Conservation (phyloP, 2,329 filamentous ascomycete species). For the Stachybotrys chartarum region DNA sequence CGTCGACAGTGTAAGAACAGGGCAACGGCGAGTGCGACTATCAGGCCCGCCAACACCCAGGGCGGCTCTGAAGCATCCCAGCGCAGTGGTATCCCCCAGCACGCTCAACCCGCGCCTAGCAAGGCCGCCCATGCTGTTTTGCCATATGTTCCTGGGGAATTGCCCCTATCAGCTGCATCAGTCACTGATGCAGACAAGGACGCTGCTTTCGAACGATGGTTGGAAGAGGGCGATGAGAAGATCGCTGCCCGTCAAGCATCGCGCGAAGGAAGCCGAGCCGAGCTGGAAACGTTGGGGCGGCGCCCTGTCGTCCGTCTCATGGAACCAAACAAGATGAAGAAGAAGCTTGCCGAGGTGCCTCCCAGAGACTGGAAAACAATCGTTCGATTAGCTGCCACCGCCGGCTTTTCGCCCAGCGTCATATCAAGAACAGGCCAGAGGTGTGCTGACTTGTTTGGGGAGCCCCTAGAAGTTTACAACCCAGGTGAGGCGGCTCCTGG, state of each 20-base stretch:
- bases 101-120: not conserved
- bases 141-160: not conserved
- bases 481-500: constrained; percentile 31
- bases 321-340: constrained; percentile 8
- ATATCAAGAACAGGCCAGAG: constrained; percentile 64
- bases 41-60: not conserved
- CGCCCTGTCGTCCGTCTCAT: not conserved
- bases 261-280: constrained; percentile 8
- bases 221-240: constrained; percentile 12
- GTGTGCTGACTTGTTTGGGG: constrained; percentile 68
- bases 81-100: not conserved
- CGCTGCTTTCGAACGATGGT: constrained; percentile 26
- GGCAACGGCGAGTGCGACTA: not conserved
- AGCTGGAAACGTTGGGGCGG: constrained; percentile 7
- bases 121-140: not conserved
- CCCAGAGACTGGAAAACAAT: constrained; percentile 81
- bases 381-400: constrained; percentile 67
- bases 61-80: not conserved
- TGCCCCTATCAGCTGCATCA: not conserved
- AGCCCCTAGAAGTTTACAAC: constrained; percentile 59
- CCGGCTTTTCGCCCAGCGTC: constrained; percentile 58
- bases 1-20: not conserved
- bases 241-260: constrained; percentile 8
- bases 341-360: constrained; percentile 27
- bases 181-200: constrained; percentile 8